These are phyloP conservation scores for Phytophthora meadii DNA, from an alignment of 352 stramenopile species.

Conservation along the genomic window DNA sequence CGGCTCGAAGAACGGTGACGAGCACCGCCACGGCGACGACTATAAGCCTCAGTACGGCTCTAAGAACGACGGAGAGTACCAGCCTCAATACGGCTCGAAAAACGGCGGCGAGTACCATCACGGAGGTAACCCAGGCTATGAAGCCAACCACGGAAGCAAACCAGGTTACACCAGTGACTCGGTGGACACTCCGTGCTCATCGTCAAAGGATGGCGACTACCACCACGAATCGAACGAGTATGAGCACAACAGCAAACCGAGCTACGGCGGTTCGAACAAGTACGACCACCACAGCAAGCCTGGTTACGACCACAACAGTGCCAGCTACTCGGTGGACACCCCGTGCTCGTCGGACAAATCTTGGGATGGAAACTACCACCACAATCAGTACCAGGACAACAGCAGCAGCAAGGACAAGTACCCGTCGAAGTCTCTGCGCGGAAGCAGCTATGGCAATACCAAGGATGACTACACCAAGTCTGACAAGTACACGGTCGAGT, in stretches of 20 bases:
- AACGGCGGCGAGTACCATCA: conserved; percentile 2
- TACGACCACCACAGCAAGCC: conserved; percentile 4
- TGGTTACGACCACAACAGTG: not conserved
- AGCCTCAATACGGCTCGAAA: too few species aligned
- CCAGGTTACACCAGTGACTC: not conserved
- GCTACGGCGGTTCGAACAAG: not conserved
- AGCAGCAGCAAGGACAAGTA: conserved; percentile 17
- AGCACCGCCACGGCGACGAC: too few species aligned
- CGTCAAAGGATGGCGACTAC: conserved; percentile 9
- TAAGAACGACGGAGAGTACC: not conserved
- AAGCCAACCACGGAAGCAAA: not conserved
- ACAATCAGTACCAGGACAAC: conserved; percentile 1
- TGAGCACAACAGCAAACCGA: not conserved
- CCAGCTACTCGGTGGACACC: not conserved
- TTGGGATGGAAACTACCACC: conserved; percentile 10
- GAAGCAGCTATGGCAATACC: conserved; percentile 19
- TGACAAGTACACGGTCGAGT: conserved; percentile 5
- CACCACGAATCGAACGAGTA: not conserved
- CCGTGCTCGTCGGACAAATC: conserved; percentile 20
- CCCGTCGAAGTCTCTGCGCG: conserved; percentile 27
- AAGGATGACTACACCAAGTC: not conserved
- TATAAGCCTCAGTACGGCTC: not conserved
- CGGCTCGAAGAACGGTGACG: not conserved
- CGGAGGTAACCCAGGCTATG: not conserved
- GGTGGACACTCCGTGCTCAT: conserved; percentile 9